Conservation (phyloP, 257 asterid genomes). For the Knoxia roxburghii region DNA sequence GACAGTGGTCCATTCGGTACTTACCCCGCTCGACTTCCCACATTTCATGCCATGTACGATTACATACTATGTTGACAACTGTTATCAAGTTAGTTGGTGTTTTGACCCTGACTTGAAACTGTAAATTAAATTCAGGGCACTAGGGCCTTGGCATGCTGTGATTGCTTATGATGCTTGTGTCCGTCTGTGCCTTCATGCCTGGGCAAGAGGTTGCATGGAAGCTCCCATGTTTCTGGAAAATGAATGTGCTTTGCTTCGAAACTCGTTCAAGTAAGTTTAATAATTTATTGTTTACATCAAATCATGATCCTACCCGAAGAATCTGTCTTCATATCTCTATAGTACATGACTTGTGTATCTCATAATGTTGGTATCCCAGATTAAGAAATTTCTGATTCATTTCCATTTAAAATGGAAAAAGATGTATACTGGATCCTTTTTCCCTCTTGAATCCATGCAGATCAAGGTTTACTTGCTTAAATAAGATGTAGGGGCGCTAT, state of each 20-base stretch:
- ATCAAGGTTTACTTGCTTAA: background rate
- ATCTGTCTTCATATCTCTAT: background rate
- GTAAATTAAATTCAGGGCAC: slow-evolving; percentile 27
- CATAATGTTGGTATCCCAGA: background rate
- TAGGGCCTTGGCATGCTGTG: slow-evolving; percentile 52
- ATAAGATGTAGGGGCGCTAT: background rate
- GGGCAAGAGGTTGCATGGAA: slow-evolving; percentile 55
- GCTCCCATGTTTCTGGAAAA: slow-evolving; percentile 54
- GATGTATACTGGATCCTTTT: background rate
- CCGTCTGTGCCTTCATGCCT: slow-evolving; percentile 51
- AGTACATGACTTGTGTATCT: background rate
- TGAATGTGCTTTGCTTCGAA: slow-evolving; percentile 42
- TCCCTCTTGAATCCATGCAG: background rate
- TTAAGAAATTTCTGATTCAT: background rate
- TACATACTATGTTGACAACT: background rate
- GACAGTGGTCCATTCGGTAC: slow-evolving; percentile 30
- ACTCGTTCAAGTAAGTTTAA: slow-evolving; percentile 35
- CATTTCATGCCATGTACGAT: slow-evolving; percentile 45
- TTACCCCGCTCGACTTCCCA: slow-evolving; percentile 39
- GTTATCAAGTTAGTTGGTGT: background rate
- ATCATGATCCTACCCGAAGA: background rate
- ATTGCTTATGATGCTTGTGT: slow-evolving; percentile 54
- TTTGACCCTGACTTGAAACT: slow-evolving; percentile 7
- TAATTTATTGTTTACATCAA: background rate
- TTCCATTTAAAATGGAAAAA: background rate